Base-by-base conservation (phyloP, 345 rosid genomes). In the Populus tremula region DNA sequence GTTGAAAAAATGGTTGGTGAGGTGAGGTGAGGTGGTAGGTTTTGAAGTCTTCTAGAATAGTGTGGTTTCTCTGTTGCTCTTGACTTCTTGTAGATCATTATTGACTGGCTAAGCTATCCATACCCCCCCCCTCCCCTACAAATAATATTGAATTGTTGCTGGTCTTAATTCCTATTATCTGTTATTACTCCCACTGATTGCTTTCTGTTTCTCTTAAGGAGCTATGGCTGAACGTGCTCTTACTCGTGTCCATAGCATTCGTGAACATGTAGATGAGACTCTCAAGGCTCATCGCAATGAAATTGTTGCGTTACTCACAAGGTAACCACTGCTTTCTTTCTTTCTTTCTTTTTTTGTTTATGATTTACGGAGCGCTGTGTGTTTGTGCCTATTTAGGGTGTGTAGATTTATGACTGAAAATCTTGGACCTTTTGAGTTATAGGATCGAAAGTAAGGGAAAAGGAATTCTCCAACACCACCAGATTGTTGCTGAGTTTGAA, bases 241-340 rank as follows among this genome's bases (percentile, higher is more conserved):
- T 76, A 91, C 94, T 67, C 92, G 92, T 47, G 87, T 82, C 36
- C 90, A 87, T 76, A 90, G 94, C 83, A 87, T 91, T 61, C 88
- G 95, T 54, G 93, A 90, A 79, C 98, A 93, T 73, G 78, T 94
- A 82, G 93, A 89, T 43, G 90, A 87, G 39, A 91, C 97, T n/a
- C 93, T 94, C 10, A 67, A 82, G 69, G 79, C 88, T 77, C 85
- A 90, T 67, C 89, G 93, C 70, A 87, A 94, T 62, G 93, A 90
- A 70, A 86, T 92, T 45, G 82, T 90, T 80, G 87, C 96, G 66
- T 87, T 94, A 54, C 89, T 94, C 39, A 78, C 98, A 29, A 87
- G 97, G 96, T 92, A 78, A 50, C 39, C 29, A 12, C 8, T 39
- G 68, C 29, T 41, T 13, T 41, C 20, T 41, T 18, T 43, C 4